phyloP scores from a whole-genome alignment of 2,329 filamentous ascomycete species.

The Madurella mycetomatis region DNA sequence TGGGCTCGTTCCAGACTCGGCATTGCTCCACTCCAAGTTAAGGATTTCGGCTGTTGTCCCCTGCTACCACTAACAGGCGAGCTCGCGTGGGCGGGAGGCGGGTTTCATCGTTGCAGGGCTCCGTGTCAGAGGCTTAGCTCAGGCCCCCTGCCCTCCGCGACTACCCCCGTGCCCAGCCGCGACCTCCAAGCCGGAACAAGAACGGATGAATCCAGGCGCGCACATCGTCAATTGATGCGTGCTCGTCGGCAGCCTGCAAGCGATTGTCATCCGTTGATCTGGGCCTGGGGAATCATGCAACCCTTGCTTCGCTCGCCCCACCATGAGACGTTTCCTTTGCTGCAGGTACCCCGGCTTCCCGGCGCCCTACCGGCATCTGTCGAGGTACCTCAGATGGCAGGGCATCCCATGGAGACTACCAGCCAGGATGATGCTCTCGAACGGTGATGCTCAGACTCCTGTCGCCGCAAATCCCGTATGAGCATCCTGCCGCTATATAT shows the following conservation, averaged over 20 bases:
- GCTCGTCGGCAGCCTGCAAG: not conserved
- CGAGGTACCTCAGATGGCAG: not conserved
- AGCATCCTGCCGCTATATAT: conserved; percentile 19
- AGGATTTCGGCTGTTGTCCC: not conserved
- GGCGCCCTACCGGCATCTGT: not conserved
- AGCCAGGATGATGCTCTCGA: not conserved
- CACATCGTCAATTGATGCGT: conserved; percentile 13
- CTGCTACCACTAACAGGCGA: conserved; percentile 7
- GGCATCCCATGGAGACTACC: not conserved
- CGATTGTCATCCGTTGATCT: not conserved
- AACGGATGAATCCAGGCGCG: conserved; percentile 16
- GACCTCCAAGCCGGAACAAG: conserved; percentile 13
- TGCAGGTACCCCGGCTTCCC: not conserved
- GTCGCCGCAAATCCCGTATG: conserved; percentile 21
- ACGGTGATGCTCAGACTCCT: conserved; percentile 13
- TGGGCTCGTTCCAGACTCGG: not conserved
- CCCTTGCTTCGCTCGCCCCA: conserved; percentile 4
- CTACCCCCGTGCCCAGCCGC: conserved; percentile 7
- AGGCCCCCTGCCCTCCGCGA: conserved; percentile 11
- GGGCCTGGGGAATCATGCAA: not conserved
- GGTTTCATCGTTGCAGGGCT: conserved; percentile 19
- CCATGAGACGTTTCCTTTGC: conserved; percentile 6
- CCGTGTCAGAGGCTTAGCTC: conserved; percentile 19
- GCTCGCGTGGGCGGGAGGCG: not conserved
- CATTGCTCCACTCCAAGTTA: conserved; percentile 5